These are phyloP conservation scores for Sophora flavescens DNA, from an alignment of 306 rosid species.

Conservation along the genomic window DNA sequence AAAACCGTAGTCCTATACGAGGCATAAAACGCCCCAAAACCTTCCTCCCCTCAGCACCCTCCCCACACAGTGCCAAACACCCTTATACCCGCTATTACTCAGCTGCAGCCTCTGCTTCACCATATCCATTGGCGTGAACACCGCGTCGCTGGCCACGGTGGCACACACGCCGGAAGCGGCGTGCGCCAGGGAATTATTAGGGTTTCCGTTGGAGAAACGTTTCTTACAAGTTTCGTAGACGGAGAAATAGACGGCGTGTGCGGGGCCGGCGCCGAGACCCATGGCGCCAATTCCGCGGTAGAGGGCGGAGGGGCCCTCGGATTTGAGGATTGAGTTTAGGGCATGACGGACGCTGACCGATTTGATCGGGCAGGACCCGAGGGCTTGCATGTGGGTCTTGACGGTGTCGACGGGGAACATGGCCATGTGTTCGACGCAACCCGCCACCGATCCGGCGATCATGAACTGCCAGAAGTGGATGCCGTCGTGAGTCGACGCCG, in stretches of 20 bases:
- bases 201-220: constrained; percentile 61
- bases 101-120: constrained; percentile 92
- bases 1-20: constrained; percentile 81
- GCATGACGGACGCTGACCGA: constrained; percentile 77
- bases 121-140: constrained; percentile 93
- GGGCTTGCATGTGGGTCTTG: constrained; percentile 92
- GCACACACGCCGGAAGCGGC: constrained; percentile 82
- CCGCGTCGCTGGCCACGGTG: constrained; percentile 78
- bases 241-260: constrained; percentile 88
- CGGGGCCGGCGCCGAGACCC: constrained; percentile 95
- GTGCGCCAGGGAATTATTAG: constrained; percentile 61
- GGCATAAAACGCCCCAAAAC: constrained; percentile 74
- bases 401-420: constrained; percentile 95
- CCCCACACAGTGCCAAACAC: constrained; percentile 76
- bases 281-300: constrained; percentile 91
- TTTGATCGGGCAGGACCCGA: constrained; percentile 83
- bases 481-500: constrained; percentile 72
- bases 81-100: constrained; percentile 71
- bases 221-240: constrained; percentile 73
- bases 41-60: constrained; percentile 84
- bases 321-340: constrained; percentile 60
- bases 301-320: constrained; percentile 75
- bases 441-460: constrained; percentile 88
- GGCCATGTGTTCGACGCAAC: constrained; percentile 82
- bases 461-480: constrained; percentile 92